phyloP scores from a whole-genome alignment of 331 rosid species.

The Rhamnella rubrinervis region DNA sequence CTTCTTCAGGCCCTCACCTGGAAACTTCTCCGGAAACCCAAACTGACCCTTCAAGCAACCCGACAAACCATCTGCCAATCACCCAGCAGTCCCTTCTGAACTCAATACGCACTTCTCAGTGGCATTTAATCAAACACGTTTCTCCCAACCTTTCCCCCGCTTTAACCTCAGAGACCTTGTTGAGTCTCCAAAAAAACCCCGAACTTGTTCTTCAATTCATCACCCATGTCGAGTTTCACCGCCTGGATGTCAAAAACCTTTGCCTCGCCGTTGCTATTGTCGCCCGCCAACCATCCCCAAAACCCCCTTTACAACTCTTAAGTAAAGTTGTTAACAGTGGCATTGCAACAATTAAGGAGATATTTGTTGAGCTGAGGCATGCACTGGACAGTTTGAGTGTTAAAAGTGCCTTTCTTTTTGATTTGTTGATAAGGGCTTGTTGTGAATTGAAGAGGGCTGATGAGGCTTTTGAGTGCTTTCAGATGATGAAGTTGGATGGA shows the following conservation, averaged over 20 bases:
- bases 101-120: slow-evolving; percentile 62
- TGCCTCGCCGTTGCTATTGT: slow-evolving; percentile 61
- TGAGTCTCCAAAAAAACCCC: slow-evolving; percentile 48
- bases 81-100: slow-evolving; percentile 32
- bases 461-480: slow-evolving; percentile 62
- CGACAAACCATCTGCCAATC: slow-evolving; percentile 19
- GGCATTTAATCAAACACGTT: slow-evolving; percentile 78
- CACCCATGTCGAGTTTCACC: slow-evolving; percentile 34
- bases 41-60: slow-evolving; percentile 11
- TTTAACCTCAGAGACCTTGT: slow-evolving; percentile 44
- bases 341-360: slow-evolving; percentile 15
- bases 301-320: slow-evolving; percentile 45
- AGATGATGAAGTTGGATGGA: slow-evolving; percentile 49
- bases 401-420: slow-evolving; percentile 38
- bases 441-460: slow-evolving; percentile 56
- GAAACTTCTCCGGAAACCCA: slow-evolving; percentile 19
- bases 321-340: slow-evolving; percentile 36
- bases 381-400: slow-evolving; percentile 32
- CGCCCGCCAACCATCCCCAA: slow-evolving; percentile 55
- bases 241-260: slow-evolving; percentile 35
- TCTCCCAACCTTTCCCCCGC: slow-evolving; percentile 46
- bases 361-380: slow-evolving; percentile 40
- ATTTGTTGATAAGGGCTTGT: slow-evolving; percentile 47
- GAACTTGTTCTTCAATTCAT: slow-evolving; percentile 43
- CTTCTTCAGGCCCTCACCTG: slow-evolving; percentile 28